Evolutionary conservation across 1,139 yeast genomes (phyloP).

Genomic region (Saccharomyces hybrid): DNA sequence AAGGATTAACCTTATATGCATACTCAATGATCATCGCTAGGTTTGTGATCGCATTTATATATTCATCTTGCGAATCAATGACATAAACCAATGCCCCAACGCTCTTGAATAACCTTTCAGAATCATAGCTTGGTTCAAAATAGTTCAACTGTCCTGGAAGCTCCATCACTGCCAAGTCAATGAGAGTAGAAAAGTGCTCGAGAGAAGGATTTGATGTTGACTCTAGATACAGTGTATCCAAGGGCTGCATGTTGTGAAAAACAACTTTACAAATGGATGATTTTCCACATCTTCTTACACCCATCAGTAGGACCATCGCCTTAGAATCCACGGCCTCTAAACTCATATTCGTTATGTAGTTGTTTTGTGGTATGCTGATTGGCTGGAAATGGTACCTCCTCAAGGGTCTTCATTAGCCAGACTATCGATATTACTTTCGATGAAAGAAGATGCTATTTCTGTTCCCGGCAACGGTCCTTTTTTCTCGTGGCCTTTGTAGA

Average conservation of each 20-base stretch:
- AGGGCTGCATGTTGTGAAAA: conserved; percentile 93
- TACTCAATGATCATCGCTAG: conserved; percentile 82
- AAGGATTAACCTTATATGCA: conserved; percentile 80
- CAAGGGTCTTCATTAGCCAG: not conserved
- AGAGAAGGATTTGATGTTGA: conserved; percentile 84
- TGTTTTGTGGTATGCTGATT: conserved; percentile 14
- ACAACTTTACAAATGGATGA: conserved; percentile 92
- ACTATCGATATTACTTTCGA: not conserved
- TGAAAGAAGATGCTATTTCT: not conserved
- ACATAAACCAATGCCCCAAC: conserved; percentile 95
- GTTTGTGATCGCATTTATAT: conserved; percentile 82
- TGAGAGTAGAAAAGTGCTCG: conserved; percentile 68
- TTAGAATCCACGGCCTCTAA: conserved; percentile 39
- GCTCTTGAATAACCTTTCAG: conserved; percentile 66
- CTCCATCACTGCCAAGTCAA: conserved; percentile 90
- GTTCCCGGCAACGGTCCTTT: not conserved
- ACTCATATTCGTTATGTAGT: conserved; percentile 13
- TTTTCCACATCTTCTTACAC: conserved; percentile 72
- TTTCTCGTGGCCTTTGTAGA: not conserved
- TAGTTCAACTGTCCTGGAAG: conserved; percentile 90
- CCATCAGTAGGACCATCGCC: conserved; percentile 79
- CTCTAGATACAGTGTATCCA: conserved; percentile 85
- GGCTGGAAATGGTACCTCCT: too few relatives aligned
- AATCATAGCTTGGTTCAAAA: conserved; percentile 78
- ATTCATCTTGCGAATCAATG: conserved; percentile 92